These are phyloP conservation scores for Phytophthora citricola DNA, from an alignment of 352 stramenopile genomes.

Conservation along the genomic window DNA sequence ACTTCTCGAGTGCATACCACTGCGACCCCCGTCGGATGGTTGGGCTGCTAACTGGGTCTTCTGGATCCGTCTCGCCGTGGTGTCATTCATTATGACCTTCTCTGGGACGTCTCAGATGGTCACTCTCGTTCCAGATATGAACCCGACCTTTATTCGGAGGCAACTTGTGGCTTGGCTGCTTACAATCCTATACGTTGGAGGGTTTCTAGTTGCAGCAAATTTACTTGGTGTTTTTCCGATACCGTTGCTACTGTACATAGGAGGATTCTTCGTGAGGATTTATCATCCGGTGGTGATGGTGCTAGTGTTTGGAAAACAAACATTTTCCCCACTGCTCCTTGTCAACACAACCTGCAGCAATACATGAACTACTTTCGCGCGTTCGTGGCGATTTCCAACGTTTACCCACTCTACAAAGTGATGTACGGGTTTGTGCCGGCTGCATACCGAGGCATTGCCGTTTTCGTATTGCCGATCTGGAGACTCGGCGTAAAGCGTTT, in stretches of 20 bases:
- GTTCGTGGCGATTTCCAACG: background rate
- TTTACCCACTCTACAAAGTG: slow-evolving; percentile 4
- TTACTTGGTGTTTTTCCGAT: background rate
- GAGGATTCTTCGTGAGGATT: background rate
- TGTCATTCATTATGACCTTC: background rate
- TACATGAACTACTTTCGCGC: background rate
- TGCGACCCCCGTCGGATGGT: background rate
- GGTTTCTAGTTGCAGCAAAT: background rate
- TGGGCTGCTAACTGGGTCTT: slow-evolving; percentile 5
- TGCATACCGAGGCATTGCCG: background rate
- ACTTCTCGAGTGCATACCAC: slow-evolving; percentile 2
- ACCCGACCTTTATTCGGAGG: background rate
- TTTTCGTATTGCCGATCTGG: background rate
- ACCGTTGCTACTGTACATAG: background rate
- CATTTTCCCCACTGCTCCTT: background rate
- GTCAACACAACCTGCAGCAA: background rate
- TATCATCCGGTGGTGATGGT: background rate
- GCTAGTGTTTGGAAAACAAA: background rate
- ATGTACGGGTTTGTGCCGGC: background rate
- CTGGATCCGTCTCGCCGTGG: background rate
- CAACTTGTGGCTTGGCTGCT: background rate
- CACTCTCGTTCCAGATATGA: background rate
- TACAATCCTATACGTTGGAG: background rate
- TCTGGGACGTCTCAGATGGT: background rate
- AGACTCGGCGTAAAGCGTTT: background rate